A percentile compares a stretch with the other conserved stretches of the same genome.
Evolutionary conservation across 73 alveolate genomes (phyloP).

Genomic region (Paramecium primaurelia): DNA sequence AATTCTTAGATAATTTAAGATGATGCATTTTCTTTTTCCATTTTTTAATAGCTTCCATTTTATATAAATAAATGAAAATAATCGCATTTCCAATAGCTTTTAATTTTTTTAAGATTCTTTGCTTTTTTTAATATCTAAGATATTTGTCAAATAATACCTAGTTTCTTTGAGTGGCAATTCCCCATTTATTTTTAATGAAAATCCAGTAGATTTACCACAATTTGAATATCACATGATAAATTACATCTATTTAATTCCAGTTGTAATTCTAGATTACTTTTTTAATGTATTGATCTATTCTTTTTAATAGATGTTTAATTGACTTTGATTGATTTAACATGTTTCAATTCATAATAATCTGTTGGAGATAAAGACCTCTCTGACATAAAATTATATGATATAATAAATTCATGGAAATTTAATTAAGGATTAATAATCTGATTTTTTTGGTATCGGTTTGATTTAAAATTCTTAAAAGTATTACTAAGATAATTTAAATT

Average conservation of each 20-base stretch:
- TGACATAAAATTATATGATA: not conserved
- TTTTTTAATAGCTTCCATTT: not conserved
- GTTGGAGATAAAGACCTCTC: not conserved
- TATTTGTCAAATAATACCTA: not conserved
- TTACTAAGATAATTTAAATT: not conserved
- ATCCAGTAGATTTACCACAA: not conserved
- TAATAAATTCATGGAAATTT: slow-evolving; percentile 33
- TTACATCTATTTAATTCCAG: not conserved
- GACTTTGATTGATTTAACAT: not conserved
- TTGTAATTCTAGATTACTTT: not conserved
- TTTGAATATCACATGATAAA: not conserved
- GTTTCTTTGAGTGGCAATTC: not conserved
- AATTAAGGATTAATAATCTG: slow-evolving; percentile 28
- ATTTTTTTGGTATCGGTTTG: not conserved
- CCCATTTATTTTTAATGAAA: not conserved
- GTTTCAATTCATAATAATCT: not conserved
- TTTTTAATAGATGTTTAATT: not conserved
- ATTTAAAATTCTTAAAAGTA: slow-evolving; percentile 38
- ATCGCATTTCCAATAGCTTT: slow-evolving; percentile 23
- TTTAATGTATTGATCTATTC: not conserved
- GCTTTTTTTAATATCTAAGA: not conserved
- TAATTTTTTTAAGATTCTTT: not conserved
- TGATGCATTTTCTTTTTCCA: not conserved
- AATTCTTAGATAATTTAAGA: not conserved
- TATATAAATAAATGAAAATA: not conserved